Base-by-base conservation (phyloP, 2,329 filamentous ascomycete species). In the Zymoseptoria tritici region DNA sequence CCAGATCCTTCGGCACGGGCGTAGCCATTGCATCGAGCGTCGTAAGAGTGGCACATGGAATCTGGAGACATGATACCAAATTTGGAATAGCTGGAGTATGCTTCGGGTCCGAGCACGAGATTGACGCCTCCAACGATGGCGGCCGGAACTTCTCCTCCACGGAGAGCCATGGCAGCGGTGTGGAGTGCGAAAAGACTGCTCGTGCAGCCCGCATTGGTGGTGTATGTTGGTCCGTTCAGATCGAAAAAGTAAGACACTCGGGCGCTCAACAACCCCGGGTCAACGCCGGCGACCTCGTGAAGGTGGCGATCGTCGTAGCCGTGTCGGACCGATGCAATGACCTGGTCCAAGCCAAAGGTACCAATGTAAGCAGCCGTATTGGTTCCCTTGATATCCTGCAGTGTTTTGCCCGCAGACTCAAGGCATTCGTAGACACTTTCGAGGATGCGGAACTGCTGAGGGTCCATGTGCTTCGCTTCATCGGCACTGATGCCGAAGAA, bases 401-500 rank as follows among this genome's bases (percentile, higher is more conserved):
- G 54, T 7, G 57, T 36, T 3, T 57, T 50, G 20, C 61, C 58
- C 19, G 61, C 58, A 52, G 57, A 56, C 16, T 60, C 55, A 3
- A 62, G 52, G 36, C 58, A 59, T 26, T 57, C 55, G 31, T 57
- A 57, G 4, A 60, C 57, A n/a, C 55, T 36, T 52, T 67, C 63
- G 0, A 68, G 55, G 2, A 65, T 24, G 6, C 63, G 46, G 2
- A 65, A 53, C 46, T 68, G 65, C 51, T 66, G 61, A 2, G 66
- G 66, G 54, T 68, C 66, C 49, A 66, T 62, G 9, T 54, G 42
- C 9, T 20, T 63, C 3, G 62, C 66, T 42, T 69, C 66, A 5
- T 20, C 36, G 8, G 24, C 46, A 11, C 22, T 54, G 31, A 68
- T 59, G 19, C 54, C 50, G 55, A 68, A 69, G 54, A 69, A 68